A percentile compares a stretch with the other conserved stretches of the same genome.
Evolutionary conservation across 176 grass and related monocot genomes (phyloP).

Genomic region (Triticum dicoccoides): DNA sequence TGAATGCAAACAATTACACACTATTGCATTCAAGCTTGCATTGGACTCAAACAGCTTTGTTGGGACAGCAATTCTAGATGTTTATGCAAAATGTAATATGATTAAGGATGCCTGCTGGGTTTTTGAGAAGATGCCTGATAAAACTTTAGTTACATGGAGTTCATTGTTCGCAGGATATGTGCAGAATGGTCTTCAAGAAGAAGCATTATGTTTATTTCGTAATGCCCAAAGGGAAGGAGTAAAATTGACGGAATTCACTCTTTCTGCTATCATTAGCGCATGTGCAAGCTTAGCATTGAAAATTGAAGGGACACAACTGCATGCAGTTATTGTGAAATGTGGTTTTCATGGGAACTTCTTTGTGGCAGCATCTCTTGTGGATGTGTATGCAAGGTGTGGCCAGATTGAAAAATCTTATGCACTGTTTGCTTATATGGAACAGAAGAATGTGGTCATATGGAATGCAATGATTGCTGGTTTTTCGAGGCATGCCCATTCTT

Average conservation of each 20-base stretch:
- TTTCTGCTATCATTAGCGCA: conserved; percentile 56
- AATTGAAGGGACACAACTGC: conserved; percentile 56
- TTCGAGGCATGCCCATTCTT: conserved; percentile 50
- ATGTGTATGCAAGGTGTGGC: conserved; percentile 67
- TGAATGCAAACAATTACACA: conserved; percentile 60
- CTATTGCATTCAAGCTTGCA: conserved; percentile 48
- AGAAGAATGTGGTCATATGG: conserved; percentile 61
- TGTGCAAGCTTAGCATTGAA: conserved; percentile 53
- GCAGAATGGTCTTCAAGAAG: conserved; percentile 64
- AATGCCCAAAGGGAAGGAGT: conserved; percentile 37
- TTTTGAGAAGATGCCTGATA: conserved; percentile 61
- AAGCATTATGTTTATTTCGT: conserved; percentile 43
- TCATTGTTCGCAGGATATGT: conserved; percentile 59
- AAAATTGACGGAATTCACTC: conserved; percentile 55
- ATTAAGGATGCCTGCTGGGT: conserved; percentile 47
- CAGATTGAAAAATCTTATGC: conserved; percentile 52
- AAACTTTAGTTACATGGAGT: conserved; percentile 67
- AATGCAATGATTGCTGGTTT: conserved; percentile 65
- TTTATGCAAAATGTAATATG: conserved; percentile 65
- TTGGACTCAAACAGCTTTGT: conserved; percentile 59
- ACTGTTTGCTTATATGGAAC: conserved; percentile 39
- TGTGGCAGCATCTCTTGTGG: conserved; percentile 51
- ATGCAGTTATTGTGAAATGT: conserved; percentile 42
- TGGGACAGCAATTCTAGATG: conserved; percentile 61
- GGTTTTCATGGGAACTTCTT: conserved; percentile 56